Base-by-base conservation (phyloP, 345 rosid species). In the Excoecaria cochinchinensis region DNA sequence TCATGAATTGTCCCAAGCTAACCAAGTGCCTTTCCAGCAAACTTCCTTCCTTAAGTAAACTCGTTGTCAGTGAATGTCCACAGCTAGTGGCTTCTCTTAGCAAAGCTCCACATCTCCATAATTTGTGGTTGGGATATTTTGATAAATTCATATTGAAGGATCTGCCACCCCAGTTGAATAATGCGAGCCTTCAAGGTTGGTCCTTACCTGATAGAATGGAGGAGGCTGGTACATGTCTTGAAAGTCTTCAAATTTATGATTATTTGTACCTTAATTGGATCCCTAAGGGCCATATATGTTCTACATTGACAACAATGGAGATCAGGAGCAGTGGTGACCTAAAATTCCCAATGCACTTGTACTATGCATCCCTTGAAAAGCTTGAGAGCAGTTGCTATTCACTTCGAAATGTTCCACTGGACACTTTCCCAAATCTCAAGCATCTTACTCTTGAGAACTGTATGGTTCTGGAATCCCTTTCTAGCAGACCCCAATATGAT, bases 71-170 rank as follows among this genome's bases (percentile, higher is more conserved):
- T 63, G 67, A 31, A 22, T 59, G 64, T 16, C 67, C 15, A 63
- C n/a, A 38, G 47, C 67, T 63, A 6, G 47, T 63, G 19, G 67
- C 67, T 63, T 63, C 46, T 63, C 67, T 63, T 63, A 22, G 47
- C 47, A 63, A 19, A 19, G 44, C 67, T 38, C 67, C 47, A 38
- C 4, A 1, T 63, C 47, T 63, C 21, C 11, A 1, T 38, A 2
- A 38, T 14, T 63, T 63, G 67, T 2, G 31, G 31, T 31, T 31
- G 31, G 31, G 31, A 31, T 31, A 31, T 31, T 31, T 1, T 31
- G 31, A 31, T 31, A 31, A 31, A 31, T 31, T 31, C 31, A 31
- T 31, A 2, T 2, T 31, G 31, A 2, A 31, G 31, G 31, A 31
- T 31, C 31, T 31, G 2, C 31, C 31, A 31, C 31, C 31, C 31